Base-by-base conservation (phyloP, 192 early-diverging fungal genomes). In the Coemansia aciculifera region DNA sequence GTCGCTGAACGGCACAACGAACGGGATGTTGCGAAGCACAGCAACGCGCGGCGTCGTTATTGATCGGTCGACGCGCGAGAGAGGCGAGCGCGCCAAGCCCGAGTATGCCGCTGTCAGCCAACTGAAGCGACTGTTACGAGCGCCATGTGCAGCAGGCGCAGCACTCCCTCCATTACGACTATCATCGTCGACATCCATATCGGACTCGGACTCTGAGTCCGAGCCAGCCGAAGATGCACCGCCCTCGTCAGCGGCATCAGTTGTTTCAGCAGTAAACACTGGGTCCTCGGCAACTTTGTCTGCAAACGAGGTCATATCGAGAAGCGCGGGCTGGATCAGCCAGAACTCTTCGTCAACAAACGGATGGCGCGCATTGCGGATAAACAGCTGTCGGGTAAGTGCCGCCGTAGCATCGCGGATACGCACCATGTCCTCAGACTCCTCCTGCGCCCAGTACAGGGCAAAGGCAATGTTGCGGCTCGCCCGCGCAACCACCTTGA, bases 1-100 rank as follows among this genome's bases (percentile, higher is more conserved):
- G 59, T 89, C 87, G 59, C 95, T 93, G 71, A 98, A 97, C 1
- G 92, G 92, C 23, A 97, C 88, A 2, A 97, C 89, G 81, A 96
- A 98, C 3, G 97, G 97, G 6, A 98, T 89, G 51, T 91, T 85
- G 39, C 86, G 86, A 59, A 98, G 79, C 23, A 98, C 68, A 3
- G 79, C 79, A 5, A 82, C 73, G 5, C 79, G 71, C n/a, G 79
- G 79, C 7, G 74, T 75, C 59, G 76, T 46, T 12, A 72, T 60
- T 36, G 44, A 49, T 15, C 66, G 61, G 36, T 72, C 71, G 0
- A 69, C 23, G 24, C 65, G 71, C 13, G 67, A 54, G 3, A 64
- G 54, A 36, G 52, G 64, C 38, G 67, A 43, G 3, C 64, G 78
- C 62, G 43, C 81, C 73, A 52, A 12, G 49, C 73, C 84, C 77